These are phyloP conservation scores for Crithidia fasciculata DNA, from an alignment of 208 protist genomes.

Conservation along the genomic window DNA sequence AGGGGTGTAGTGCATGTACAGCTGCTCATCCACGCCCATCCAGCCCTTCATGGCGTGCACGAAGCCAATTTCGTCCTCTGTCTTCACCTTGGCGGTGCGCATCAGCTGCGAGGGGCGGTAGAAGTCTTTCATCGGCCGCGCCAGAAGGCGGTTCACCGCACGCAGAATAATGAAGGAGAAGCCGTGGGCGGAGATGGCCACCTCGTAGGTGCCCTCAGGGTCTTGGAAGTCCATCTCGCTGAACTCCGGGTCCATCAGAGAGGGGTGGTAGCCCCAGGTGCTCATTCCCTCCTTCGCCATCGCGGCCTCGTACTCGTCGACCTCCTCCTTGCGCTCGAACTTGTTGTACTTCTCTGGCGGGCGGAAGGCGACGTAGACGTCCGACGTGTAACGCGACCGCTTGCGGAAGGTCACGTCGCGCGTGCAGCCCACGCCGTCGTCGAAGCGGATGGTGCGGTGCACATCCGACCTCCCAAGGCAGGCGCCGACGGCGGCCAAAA, in stretches of 20 bases:
- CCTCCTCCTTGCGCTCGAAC: conserved; percentile 75
- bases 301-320: conserved; percentile 79
- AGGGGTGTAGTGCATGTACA: conserved; percentile 89
- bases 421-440: conserved; percentile 72
- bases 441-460: conserved; percentile 90
- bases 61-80: conserved; percentile 78
- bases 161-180: conserved; percentile 80
- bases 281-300: conserved; percentile 79
- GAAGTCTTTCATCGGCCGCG: conserved; percentile 84
- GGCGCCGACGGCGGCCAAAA: conserved; percentile 82
- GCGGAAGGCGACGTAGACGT: conserved; percentile 83
- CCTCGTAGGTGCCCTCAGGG: conserved; percentile 80
- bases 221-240: conserved; percentile 82
- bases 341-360: conserved; percentile 83
- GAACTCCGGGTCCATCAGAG: conserved; percentile 88
- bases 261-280: conserved; percentile 87
- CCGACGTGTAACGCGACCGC: conserved; percentile 84
- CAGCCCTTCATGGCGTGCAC: conserved; percentile 85
- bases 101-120: conserved; percentile 88
- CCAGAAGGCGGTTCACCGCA: conserved; percentile 71
- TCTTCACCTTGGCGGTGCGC: conserved; percentile 74
- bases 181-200: conserved; percentile 81
- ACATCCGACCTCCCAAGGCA: conserved; percentile 85
- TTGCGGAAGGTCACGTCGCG: conserved; percentile 87
- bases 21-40: conserved; percentile 83